Evolutionary conservation across 2,329 filamentous ascomycete genomes (phyloP).

Genomic region (Aspergillus vadensis): DNA sequence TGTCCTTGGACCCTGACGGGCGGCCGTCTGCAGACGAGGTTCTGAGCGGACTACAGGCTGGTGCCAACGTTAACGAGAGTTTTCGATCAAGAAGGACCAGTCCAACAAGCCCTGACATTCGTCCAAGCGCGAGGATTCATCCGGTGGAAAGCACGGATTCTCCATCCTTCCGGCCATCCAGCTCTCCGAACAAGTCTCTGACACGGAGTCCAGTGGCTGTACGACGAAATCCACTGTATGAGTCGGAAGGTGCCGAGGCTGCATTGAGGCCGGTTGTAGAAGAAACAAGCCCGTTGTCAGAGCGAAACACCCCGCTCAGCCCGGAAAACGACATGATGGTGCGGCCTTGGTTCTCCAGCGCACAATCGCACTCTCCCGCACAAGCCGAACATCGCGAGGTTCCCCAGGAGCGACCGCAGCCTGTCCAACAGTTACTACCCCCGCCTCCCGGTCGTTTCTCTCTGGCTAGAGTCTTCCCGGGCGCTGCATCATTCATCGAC

Average conservation of each 20-base stretch:
- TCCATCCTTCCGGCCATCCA: conserved; percentile 28
- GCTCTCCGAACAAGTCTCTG: conserved; percentile 31
- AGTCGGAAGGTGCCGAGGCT: conserved; percentile 22
- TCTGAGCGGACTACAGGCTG: conserved; percentile 71
- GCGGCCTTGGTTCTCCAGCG: conserved; percentile 32
- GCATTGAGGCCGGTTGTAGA: conserved; percentile 21
- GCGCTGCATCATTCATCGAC: conserved; percentile 29
- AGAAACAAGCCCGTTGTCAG: conserved; percentile 13
- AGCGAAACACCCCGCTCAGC: conserved; percentile 24
- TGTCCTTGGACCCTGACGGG: conserved; percentile 74
- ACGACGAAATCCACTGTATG: conserved; percentile 31
- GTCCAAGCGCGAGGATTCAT: conserved; percentile 39
- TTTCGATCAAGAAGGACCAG: conserved; percentile 41
- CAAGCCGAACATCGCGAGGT: conserved; percentile 18
- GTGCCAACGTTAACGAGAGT: conserved; percentile 54
- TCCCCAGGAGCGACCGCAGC: conserved; percentile 19
- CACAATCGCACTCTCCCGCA: conserved; percentile 29
- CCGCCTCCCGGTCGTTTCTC: conserved; percentile 41
- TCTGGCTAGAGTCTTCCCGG: conserved; percentile 22
- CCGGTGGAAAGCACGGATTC: conserved; percentile 41
- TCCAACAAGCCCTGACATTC: conserved; percentile 35
- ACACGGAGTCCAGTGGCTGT: conserved; percentile 24
- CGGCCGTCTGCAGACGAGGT: conserved; percentile 87
- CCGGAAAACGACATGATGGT: conserved; percentile 37
- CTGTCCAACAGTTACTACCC: conserved; percentile 44